These are phyloP conservation scores for Stentor roeselii DNA, from an alignment of 73 alveolate species.

Conservation along the genomic window DNA sequence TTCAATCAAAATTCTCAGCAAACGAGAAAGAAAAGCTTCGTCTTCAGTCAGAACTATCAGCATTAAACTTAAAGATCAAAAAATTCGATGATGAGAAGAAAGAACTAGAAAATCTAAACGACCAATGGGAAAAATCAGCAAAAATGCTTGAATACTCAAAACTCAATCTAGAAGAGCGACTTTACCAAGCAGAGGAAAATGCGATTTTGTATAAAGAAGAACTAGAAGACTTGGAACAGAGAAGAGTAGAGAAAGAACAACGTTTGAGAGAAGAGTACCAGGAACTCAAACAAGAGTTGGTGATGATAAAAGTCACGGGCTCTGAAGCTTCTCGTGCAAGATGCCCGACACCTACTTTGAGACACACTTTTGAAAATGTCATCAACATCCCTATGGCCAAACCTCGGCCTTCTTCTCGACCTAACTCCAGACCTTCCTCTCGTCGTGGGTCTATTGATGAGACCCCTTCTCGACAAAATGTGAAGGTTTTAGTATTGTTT, in stretches of 20 bases:
- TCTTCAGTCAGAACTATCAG: not conserved
- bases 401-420: not conserved
- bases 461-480: not conserved
- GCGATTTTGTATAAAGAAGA: constrained; percentile 31
- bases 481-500: not conserved
- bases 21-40: not conserved
- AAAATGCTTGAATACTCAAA: constrained; percentile 8
- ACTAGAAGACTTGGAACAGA: not conserved
- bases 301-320: not conserved
- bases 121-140: constrained; percentile 26
- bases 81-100: constrained; percentile 16
- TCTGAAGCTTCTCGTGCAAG: not conserved
- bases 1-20: not conserved
- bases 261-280: constrained; percentile 12
- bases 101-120: constrained; percentile 22
- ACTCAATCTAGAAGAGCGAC: constrained; percentile 1
- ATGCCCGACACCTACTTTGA: not conserved
- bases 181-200: constrained; percentile 29
- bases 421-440: not conserved
- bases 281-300: constrained; percentile 4
- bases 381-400: not conserved
- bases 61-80: not conserved
- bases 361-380: not conserved
- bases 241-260: not conserved
- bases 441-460: not conserved